A percentile compares a stretch with the other conserved stretches of the same genome.
Conservation (phyloP, 225 moss, liverwort and hornwort genomes). For the Pleurozium schreberi region DNA sequence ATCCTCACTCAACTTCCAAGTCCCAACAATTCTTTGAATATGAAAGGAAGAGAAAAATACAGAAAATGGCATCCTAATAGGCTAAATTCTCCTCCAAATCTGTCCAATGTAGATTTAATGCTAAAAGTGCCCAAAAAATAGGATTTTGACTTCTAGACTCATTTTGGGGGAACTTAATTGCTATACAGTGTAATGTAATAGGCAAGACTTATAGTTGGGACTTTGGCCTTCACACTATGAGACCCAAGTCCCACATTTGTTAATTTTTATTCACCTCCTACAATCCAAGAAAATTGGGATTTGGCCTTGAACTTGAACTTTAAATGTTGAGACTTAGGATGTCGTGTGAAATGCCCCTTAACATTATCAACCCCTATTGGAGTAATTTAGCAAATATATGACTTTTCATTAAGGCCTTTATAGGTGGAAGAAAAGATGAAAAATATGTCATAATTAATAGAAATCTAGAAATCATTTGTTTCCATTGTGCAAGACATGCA, state of each 20-base stretch:
- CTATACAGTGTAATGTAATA: fast-evolving
- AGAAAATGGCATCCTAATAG: no score
- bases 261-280: not conserved
- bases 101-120: not conserved
- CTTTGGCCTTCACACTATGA: not conserved
- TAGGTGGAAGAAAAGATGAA: not conserved
- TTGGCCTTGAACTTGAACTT: fast-evolving
- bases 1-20: not conserved
- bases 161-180: not conserved
- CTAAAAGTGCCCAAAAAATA: not conserved
- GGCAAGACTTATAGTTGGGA: not conserved
- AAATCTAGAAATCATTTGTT: not conserved
- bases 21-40: no score
- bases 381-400: not conserved
- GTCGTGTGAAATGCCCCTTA: not conserved
- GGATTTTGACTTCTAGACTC: not conserved
- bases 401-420: not conserved
- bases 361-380: not conserved
- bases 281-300: not conserved
- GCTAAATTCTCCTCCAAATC: not conserved
- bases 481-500: not conserved
- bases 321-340: not conserved
- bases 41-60: not conserved
- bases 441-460: not conserved
- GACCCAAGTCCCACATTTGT: not conserved